Base-by-base conservation (phyloP, 345 rosid species). In the Ceriops decandra region DNA sequence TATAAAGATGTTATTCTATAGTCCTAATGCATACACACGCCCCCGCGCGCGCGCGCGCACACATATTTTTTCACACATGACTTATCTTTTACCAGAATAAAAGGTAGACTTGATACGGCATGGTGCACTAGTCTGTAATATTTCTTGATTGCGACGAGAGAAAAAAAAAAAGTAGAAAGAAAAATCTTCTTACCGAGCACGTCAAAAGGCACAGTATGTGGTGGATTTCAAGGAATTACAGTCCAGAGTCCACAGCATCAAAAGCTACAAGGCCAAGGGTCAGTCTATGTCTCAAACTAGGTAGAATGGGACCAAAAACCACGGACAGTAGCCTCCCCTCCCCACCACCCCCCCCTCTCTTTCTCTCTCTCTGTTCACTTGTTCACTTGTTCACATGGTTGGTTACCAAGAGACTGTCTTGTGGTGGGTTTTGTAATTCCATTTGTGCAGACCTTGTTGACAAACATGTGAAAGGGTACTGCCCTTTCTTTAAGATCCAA, bases 391-490 rank as follows among this genome's bases (percentile, higher is more conserved):
- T 84, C 86, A 81, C 87, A 81, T 80, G 85, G 84, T 73, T 80
- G 85, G 84, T 73, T 35, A 77, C 79, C 76, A 76, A 76, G 81
- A 70, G 77, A 22, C 30, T 84, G 88, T 88, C 90, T 15, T 77
- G 56, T 77, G 68, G 85, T 63, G 77, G 72, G 63, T 72, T 69
- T 69, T 67, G 79, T 67, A 73, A 79, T 72, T 81, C 79, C 78
- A 72, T 68, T 63, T 68, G 52, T 33, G 63, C 80, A 74, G 84
- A 83, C 80, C 84, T 80, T 72, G 72, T 83, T 76, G 79, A 74
- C 79, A 78, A 79, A 78, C 88, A 90, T 87, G 90, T 82, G 90
- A 87, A 78, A 80, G 81, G 72, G 68, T 20, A 49, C 76, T 77
- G 77, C 71, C 80, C 65, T 74, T 73, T 32, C 65, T 42, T 68